These are phyloP conservation scores for Aristolochia fimbriata DNA, from an alignment of 164 flowering plant genomes.

Conservation along the genomic window DNA sequence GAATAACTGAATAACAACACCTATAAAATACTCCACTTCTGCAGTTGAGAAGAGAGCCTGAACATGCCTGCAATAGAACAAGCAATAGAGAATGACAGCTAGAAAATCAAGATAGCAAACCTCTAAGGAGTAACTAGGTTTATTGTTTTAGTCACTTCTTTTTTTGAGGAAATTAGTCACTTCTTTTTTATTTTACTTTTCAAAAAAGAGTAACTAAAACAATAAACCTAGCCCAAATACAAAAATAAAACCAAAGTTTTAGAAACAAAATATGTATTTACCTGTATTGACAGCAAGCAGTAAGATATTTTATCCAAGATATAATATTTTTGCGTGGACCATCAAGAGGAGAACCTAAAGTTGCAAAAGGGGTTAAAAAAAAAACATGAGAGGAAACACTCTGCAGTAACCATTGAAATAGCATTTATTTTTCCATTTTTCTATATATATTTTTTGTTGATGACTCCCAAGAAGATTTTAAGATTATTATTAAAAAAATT, in stretches of 20 bases:
- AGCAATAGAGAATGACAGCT: not conserved
- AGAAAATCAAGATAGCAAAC: not conserved
- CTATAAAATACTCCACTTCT: slow-evolving; percentile 56
- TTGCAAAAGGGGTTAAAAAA: too few relatives aligned
- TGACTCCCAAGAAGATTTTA: too few relatives aligned
- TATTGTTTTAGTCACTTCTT: too few relatives aligned
- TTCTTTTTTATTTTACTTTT: too few relatives aligned
- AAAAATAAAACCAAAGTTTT: not conserved
- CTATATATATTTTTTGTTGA: too few relatives aligned
- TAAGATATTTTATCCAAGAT: slow-evolving; percentile 52
- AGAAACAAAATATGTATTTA: slow-evolving; percentile 14
- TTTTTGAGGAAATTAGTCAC: too few relatives aligned
- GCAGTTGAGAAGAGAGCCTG: slow-evolving; percentile 33
- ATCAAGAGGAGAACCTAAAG: slow-evolving; percentile 1
- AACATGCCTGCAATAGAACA: slow-evolving; percentile 30
- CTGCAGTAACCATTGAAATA: too few relatives aligned
- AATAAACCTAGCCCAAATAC: not conserved
- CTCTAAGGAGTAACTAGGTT: too few relatives aligned
- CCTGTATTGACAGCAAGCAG: slow-evolving; percentile 56
- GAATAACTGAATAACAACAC: slow-evolving; percentile 36
- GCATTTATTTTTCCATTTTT: too few relatives aligned
- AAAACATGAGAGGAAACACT: too few relatives aligned
- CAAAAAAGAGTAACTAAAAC: too few relatives aligned
- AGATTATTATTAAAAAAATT: too few relatives aligned
- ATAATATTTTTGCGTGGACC: slow-evolving; percentile 75